Evolutionary conservation across 2,329 filamentous ascomycete species (phyloP), one percentile per base, ranked within the genome.

Genomic region (Xylogone sp.): DNA sequence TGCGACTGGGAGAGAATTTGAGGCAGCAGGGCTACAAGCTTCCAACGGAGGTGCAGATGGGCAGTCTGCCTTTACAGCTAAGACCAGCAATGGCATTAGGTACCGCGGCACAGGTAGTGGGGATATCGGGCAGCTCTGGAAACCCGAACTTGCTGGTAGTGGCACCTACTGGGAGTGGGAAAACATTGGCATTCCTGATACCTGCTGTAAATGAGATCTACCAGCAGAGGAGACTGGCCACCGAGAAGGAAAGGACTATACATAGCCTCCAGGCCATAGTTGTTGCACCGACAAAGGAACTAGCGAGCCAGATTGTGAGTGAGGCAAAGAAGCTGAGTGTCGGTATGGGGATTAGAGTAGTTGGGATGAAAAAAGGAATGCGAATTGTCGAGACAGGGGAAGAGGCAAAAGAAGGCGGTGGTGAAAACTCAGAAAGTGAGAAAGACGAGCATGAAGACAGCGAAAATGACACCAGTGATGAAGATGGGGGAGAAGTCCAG

Each of bases 31-130:
- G 88, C 10, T 99, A 96, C 66, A 83, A 80, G 31, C 75, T 91
- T 51, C 94, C 94, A 12, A 99, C 94, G 0, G 93, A 97, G 70
- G 92, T 99, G 12, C 94, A 99, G 68, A 81, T 97, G 69, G 92
- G 83, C 3, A 87, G 86, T 62, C 70, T 99, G 56, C 93, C 94
- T 22, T 70, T 97, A 44, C 73, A 97, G 31, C 72, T 97, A 24
- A 70, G 76, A 16, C 76, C 81, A 0, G 72, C 76, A 55, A 72
- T 68, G 51, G 79, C 79, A 1, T 69, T 83, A 24, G 54, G 64
- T n/a, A 62, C 67, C 43, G 60, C 67, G 19, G 64, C 65, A 12
- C 67, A 65, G 3, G 69, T 60, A 2, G 50, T 57, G 19, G 56
- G 55, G 51, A 50, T 54, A 43, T 51, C 66, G 21, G 64, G 63